Conservation (phyloP, 768 basidiomycete species). For the Peribolospora baueri region DNA sequence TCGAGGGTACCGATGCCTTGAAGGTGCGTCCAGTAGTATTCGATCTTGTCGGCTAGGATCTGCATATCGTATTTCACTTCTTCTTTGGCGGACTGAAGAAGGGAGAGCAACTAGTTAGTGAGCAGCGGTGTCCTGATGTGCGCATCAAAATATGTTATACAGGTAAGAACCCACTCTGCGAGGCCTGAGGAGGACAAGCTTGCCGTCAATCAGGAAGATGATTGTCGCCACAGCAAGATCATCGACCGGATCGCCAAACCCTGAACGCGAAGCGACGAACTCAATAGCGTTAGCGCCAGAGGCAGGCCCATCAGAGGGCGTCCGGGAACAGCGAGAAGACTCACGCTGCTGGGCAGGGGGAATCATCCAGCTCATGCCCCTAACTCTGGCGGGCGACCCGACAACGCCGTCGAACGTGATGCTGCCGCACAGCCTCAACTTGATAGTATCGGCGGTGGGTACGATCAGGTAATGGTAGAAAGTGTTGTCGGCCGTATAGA, state of each 20-base stretch:
- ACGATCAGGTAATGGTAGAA: conserved; percentile 76
- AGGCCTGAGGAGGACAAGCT: conserved; percentile 66
- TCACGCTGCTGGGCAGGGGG: conserved; percentile 74
- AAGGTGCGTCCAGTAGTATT: conserved; percentile 97
- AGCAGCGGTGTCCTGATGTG: neutral
- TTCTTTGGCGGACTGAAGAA: conserved; percentile 43
- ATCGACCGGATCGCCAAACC: conserved; percentile 76
- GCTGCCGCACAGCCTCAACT: conserved; percentile 72
- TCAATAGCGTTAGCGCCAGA: neutral
- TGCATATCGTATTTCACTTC: conserved; percentile 96
- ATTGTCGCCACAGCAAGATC: conserved; percentile 86
- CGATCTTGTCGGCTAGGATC: conserved; percentile 83
- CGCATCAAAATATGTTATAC: neutral
- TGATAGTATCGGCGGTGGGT: conserved; percentile 54
- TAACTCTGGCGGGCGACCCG: conserved; percentile 51
- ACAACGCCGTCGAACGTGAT: conserved; percentile 86
- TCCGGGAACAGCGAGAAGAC: conserved; percentile 14
- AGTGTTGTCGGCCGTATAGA: conserved; percentile 84
- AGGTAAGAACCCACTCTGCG: conserved; percentile 36
- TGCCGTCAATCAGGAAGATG: conserved; percentile 80
- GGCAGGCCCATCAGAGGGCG: conserved; percentile 5
- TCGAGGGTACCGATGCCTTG: conserved; percentile 77
- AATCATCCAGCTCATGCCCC: conserved; percentile 92
- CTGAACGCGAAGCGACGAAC: conserved; percentile 23
- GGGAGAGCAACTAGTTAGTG: neutral